Evolutionary conservation across 2,329 filamentous ascomycete genomes (phyloP).

Genomic region (Trichophyton schoenleinii): DNA sequence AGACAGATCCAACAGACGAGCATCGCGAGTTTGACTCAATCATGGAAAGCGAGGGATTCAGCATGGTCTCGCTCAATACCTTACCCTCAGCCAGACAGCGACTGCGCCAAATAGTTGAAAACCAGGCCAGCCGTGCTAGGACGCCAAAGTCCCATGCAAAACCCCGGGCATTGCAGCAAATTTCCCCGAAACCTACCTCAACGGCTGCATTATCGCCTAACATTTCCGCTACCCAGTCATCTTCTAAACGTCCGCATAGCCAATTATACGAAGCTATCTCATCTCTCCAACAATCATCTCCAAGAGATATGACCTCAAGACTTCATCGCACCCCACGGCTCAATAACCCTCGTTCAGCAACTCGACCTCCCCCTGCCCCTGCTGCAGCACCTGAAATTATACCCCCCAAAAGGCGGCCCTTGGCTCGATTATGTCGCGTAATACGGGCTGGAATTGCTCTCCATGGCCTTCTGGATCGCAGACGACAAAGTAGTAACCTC

Average conservation of each 20-base stretch:
- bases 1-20: slow-evolving; percentile 27
- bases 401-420: slow-evolving; percentile 14
- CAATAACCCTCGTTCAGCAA: background rate
- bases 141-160: background rate
- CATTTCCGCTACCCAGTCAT: background rate
- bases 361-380: background rate
- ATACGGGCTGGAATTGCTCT: slow-evolving; percentile 29
- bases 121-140: background rate
- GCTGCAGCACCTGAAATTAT: slow-evolving; percentile 1
- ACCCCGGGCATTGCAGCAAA: background rate
- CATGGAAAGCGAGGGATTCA: slow-evolving; percentile 46
- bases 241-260: background rate
- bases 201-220: background rate
- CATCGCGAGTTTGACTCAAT: slow-evolving; percentile 42
- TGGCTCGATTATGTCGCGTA: slow-evolving; percentile 23
- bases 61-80: slow-evolving; percentile 45
- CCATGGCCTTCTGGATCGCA: slow-evolving; percentile 20
- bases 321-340: background rate
- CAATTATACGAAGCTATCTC: slow-evolving; percentile 1
- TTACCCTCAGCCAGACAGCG: slow-evolving; percentile 37
- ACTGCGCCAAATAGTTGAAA: slow-evolving; percentile 1
- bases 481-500: slow-evolving; percentile 7
- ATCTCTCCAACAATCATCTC: background rate
- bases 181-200: background rate
- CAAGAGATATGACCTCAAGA: background rate